Evolutionary conservation across 176 grass and related monocot species (phyloP).

Genomic region (Lolium multiflorum): DNA sequence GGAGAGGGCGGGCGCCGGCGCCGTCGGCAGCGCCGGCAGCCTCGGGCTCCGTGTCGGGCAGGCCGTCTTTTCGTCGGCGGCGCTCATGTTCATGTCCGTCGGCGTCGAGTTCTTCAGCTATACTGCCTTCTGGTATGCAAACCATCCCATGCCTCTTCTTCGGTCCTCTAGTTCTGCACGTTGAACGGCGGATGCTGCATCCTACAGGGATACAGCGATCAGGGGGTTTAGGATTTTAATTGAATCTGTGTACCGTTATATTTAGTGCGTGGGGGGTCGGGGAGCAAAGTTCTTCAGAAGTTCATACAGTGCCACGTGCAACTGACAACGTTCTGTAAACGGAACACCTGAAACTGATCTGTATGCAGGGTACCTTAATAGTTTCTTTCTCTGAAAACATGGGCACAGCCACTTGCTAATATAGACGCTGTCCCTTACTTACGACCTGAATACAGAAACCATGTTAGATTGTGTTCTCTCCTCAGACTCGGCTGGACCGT

Average conservation of each 20-base stretch:
- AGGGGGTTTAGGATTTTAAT: too few relatives aligned
- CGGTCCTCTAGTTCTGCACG: neutral
- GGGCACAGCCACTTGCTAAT: neutral
- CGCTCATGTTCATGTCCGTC: constrained; percentile 92
- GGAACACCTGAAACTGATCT: neutral
- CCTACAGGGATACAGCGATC: neutral
- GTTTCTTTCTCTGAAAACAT: too few relatives aligned
- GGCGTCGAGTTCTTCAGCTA: constrained; percentile 97
- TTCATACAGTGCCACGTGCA: neutral
- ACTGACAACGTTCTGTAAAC: neutral
- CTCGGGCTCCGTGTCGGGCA: constrained; percentile 82
- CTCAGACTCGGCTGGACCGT: neutral
- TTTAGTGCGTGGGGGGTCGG: too few relatives aligned
- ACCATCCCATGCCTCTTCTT: neutral
- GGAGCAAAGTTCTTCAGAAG: neutral
- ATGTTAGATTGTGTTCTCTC: neutral
- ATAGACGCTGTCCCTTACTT: neutral
- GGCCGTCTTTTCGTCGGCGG: constrained; percentile 80
- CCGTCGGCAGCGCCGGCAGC: constrained; percentile 75
- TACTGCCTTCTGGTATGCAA: constrained; percentile 76
- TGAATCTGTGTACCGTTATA: too few relatives aligned
- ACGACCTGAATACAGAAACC: neutral
- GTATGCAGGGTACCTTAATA: neutral
- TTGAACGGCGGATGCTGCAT: too few relatives aligned
- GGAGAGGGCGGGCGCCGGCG: constrained; percentile 37